Base-by-base conservation (phyloP, 768 basidiomycete species). In the Lentinula edodes region DNA sequence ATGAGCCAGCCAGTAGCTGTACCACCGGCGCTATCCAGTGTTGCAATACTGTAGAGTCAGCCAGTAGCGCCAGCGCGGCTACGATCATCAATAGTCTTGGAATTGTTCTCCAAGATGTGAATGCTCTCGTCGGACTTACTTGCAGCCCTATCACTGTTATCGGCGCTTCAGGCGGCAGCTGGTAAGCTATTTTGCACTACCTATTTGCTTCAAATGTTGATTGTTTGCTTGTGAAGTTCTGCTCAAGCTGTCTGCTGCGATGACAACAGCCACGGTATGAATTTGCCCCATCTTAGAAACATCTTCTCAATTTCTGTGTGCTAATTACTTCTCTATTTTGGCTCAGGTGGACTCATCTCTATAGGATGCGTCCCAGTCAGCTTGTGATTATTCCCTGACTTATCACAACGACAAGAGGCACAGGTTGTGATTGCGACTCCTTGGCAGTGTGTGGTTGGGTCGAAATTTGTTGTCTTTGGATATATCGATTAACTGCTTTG, bases 1-100 rank as follows among this genome's bases (percentile, higher is more conserved):
- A 64, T 46, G 54, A 58, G 54, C 62, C 64, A 12, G 61, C 36
- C 18, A 61, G 57, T 23, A 56, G 35, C 20, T 69, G 68, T 62
- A 60, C 58, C 59, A 67, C 66, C 38, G 68, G 66, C 16, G 10
- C 52, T 8, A 15, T 66, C 32, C 66, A 69, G 42, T 69, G 68
- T 59, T 69, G 68, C 60, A 60, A 66, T 36, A 61, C 32, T 18
- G 62, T 65, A 45, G n/a, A 23, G 12, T 1, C 39, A 13, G 61
- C 61, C 16, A 2, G 32, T 38, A 36, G 34, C 45, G 7, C 9
- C 23, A 20, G 54, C 39, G 46, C 34, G 3, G 10, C 54, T 16
- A 18, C 18, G 7, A 36, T 50, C 20, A 45, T 62, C 20, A 45
- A 15, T n/a, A 28, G 20, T 23, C 23, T 50, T 34, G 54, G 45